Evolutionary conservation across 768 basidiomycete species (phyloP).

Genomic region (Kwoniella europaea): DNA sequence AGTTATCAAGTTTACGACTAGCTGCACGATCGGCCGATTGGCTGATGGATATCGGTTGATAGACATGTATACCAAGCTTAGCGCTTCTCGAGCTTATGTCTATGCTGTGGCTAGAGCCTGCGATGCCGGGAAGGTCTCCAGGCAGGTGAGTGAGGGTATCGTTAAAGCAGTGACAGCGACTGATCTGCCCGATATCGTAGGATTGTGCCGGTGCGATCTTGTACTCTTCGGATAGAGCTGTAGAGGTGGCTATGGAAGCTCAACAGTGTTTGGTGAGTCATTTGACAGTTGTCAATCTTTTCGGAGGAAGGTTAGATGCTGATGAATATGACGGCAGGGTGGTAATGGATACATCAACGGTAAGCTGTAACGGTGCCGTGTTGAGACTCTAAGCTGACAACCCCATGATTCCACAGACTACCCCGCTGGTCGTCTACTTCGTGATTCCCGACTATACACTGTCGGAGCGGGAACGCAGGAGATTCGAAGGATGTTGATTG

Average conservation of each 20-base stretch:
- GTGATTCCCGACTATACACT: slow-evolving; percentile 85
- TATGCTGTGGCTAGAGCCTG: slow-evolving; percentile 91
- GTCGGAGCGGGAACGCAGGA: slow-evolving; percentile 98
- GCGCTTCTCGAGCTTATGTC: slow-evolving; percentile 84
- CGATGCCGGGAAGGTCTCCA: slow-evolving; percentile 62
- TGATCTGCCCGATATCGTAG: slow-evolving; percentile 59
- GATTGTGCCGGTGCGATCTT: slow-evolving; percentile 95
- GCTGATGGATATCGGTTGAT: background rate
- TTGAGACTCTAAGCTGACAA: too few species aligned
- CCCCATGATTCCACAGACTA: slow-evolving; percentile 68
- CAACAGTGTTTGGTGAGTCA: slow-evolving; percentile 80
- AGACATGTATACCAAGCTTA: slow-evolving; percentile 94
- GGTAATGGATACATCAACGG: slow-evolving; percentile 97
- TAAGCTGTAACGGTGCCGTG: slow-evolving; percentile 51
- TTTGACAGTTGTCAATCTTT: background rate
- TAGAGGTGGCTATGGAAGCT: slow-evolving; percentile 86
- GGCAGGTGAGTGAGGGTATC: slow-evolving; percentile 43
- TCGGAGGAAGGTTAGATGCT: background rate
- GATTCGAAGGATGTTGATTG: slow-evolving; percentile 91
- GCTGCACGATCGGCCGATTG: too few species aligned
- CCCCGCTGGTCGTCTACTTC: slow-evolving; percentile 80
- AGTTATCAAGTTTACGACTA: background rate
- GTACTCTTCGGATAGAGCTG: slow-evolving; percentile 88
- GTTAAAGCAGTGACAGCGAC: too few species aligned
- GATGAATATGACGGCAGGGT: slow-evolving; percentile 54